Percentiles rank a stretch among this genome's conserved stretches.
These are phyloP conservation scores for Mariannaea sp. DNA, from an alignment of 2,329 filamentous ascomycete species.

Conservation along the genomic window DNA sequence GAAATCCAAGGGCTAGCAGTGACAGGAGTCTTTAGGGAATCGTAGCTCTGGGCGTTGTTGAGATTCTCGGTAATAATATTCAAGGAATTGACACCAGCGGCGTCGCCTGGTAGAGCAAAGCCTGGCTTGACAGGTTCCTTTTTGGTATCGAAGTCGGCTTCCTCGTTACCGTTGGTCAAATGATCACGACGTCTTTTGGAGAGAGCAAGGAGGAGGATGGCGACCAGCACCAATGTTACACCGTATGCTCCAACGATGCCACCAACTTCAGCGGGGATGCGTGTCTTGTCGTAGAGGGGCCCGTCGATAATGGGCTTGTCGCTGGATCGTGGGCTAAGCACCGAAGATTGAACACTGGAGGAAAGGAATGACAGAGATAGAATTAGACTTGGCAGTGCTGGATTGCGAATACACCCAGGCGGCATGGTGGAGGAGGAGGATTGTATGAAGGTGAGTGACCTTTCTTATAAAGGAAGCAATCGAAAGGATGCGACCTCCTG, in stretches of 20 bases:
- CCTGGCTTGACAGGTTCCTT: conserved; percentile 32
- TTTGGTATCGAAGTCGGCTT: conserved; percentile 48
- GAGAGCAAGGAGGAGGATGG: conserved; percentile 66
- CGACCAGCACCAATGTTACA: conserved; percentile 74
- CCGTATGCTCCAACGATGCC: conserved; percentile 86
- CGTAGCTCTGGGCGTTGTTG: conserved; percentile 49
- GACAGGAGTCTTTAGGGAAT: conserved; percentile 34
- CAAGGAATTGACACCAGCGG: conserved; percentile 18
- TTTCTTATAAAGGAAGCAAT: conserved; percentile 41
- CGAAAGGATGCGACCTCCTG: conserved; percentile 50
- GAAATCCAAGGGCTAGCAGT: conserved; percentile 49
- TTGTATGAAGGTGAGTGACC: conserved; percentile 33
- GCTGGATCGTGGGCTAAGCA: conserved; percentile 36
- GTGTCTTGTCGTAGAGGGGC: conserved; percentile 63
- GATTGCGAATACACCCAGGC: conserved; percentile 33
- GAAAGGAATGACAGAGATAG: conserved; percentile 37
- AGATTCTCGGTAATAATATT: conserved; percentile 31
- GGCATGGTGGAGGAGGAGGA: conserved; percentile 49
- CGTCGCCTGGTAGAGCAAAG: conserved; percentile 22
- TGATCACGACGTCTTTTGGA: conserved; percentile 59
- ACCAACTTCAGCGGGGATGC: conserved; percentile 81
- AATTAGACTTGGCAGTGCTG: conserved; percentile 39
- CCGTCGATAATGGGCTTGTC: conserved; percentile 63
- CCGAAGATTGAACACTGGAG: conserved; percentile 35
- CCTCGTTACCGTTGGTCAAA: conserved; percentile 57